Evolutionary conservation across 2,329 filamentous ascomycete genomes (phyloP).

Genomic region (Penicillium sp.): DNA sequence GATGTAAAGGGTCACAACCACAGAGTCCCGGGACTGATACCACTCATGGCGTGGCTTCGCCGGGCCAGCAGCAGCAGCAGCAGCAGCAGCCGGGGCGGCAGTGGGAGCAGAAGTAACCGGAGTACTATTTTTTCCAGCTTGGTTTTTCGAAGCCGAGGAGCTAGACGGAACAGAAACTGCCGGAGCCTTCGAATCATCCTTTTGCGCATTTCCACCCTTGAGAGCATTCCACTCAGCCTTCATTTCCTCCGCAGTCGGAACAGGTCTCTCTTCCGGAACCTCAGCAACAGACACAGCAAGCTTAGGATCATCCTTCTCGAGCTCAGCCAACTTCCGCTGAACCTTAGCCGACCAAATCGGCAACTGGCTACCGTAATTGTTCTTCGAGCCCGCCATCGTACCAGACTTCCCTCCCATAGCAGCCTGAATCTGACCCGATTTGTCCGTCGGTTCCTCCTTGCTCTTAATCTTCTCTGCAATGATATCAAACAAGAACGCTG

Average conservation of each 20-base stretch:
- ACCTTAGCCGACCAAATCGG: conserved; percentile 59
- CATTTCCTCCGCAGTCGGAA: conserved; percentile 35
- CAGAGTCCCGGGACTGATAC: conserved; percentile 61
- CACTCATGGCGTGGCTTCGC: conserved; percentile 65
- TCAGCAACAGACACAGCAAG: conserved; percentile 49
- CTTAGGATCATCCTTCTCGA: conserved; percentile 50
- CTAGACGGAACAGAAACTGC: not conserved
- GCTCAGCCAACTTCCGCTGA: conserved; percentile 48
- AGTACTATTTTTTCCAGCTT: not conserved
- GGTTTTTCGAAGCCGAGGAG: not conserved
- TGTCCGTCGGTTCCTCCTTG: conserved; percentile 40
- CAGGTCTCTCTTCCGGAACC: conserved; percentile 48
- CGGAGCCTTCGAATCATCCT: not conserved
- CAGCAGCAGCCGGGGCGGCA: too few species aligned
- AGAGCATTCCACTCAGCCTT: conserved; percentile 34
- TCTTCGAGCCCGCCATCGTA: conserved; percentile 15
- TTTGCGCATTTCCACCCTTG: conserved; percentile 24
- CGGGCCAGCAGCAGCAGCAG: conserved; percentile 30
- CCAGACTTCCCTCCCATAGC: conserved; percentile 24
- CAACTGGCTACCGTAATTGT: conserved; percentile 37
- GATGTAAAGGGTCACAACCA: conserved; percentile 63
- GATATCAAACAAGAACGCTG: conserved; percentile 63
- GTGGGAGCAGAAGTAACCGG: conserved; percentile 7
- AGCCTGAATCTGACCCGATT: conserved; percentile 28
- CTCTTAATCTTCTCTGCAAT: conserved; percentile 51